Conservation (phyloP, 1,284 basidiomycete species). For the Fistulinella cinereoalba region DNA sequence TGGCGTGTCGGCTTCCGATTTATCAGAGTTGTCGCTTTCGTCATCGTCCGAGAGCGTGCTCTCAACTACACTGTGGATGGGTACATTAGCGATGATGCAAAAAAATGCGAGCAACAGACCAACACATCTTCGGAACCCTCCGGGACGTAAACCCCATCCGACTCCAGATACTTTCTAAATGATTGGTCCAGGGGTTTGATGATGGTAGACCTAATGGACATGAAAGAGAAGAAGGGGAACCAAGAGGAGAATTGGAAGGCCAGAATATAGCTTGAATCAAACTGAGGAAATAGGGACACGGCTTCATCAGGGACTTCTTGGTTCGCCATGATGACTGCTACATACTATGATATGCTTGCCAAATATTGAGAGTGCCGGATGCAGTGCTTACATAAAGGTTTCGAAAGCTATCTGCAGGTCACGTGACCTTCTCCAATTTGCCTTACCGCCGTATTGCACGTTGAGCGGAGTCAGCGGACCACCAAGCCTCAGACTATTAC, state of each 20-base stretch:
- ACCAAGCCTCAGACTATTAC: too few species aligned
- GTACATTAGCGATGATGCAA: conserved; percentile 10
- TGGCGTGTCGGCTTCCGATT: conserved; percentile 40
- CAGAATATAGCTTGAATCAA: conserved; percentile 46
- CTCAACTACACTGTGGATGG: conserved; percentile 43
- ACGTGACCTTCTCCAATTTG: conserved; percentile 3
- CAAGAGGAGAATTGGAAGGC: conserved; percentile 85
- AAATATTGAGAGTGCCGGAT: too few species aligned
- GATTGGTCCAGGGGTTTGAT: conserved; percentile 66
- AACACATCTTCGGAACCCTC: conserved; percentile 77
- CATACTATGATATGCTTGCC: too few species aligned
- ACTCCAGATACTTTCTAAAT: conserved; percentile 73
- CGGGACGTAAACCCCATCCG: conserved; percentile 80
- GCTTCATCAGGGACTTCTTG: too few species aligned
- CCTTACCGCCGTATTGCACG: neutral
- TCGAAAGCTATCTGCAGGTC: neutral
- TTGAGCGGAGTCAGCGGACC: conserved; percentile 1
- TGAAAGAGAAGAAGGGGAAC: conserved; percentile 73
- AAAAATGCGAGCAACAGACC: conserved; percentile 32
- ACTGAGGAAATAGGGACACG: conserved; percentile 26
- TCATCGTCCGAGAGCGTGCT: conserved; percentile 55
- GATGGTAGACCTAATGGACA: conserved; percentile 77
- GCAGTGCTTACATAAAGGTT: too few species aligned
- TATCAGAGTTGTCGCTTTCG: conserved; percentile 38
- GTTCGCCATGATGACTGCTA: too few species aligned